Base-by-base conservation (phyloP, 352 stramenopile genomes). In the Plasmopara halstedii region DNA sequence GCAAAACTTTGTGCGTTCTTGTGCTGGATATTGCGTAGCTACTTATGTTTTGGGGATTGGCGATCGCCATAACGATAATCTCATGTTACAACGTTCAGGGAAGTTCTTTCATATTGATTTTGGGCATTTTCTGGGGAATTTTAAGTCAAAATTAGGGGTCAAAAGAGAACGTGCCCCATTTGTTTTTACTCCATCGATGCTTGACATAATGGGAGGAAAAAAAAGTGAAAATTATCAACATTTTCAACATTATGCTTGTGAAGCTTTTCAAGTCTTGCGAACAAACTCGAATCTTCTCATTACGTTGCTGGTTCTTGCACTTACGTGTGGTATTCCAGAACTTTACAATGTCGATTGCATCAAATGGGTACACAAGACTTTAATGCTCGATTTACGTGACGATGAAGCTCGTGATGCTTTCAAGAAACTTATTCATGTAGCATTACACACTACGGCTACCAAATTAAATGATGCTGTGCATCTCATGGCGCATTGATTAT, bases 51-150 rank as follows among this genome's bases (percentile, higher is more conserved):
- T 97, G 11, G 91, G 92, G 22, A 91, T 98, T 26, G 91, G 91
- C 6, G 91, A 97, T 45, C 82, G 91, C 6, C 91, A 97, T 65
- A 96, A 95, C 52, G 91, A 97, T 59, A 98, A 98, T 56, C 80
- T 97, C 42, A 98, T 98, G 94, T 62, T 98, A 36, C 95, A 95
- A 53, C 71, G 73, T 14, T 83, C 89, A 4, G 93, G 93, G 0
- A 94, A 94, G 50, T 79, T 98, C 18, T 97, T 98, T 64, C 94
- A 98, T 76, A 98, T 98, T 42, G 94, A 98, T 45, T 98, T 98
- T 55, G 93, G 94, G 1, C 91, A 97, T 53, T 97, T 97, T 42
- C 58, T 97, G 20, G 90, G 90, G n/a, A 95, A 97, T 39, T 97
- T 96, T 62, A 97, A 97, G 63, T 85, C 66, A 18, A 97, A 97